These are phyloP conservation scores for Triticum timopheevii DNA, from an alignment of 176 grass and related monocot genomes.

Conservation along the genomic window DNA sequence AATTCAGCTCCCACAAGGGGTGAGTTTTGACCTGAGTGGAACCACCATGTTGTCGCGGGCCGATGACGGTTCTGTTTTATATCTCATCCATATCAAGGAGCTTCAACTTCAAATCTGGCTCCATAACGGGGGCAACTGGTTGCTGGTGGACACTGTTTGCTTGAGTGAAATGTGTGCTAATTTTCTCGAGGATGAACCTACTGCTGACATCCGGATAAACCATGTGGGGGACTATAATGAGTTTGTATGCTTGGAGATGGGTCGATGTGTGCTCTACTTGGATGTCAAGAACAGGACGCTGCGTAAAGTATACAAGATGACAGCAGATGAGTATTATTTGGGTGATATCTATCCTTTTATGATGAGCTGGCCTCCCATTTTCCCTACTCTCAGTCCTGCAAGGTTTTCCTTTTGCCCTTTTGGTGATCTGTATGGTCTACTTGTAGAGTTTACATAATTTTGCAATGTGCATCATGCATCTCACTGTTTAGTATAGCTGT, in stretches of 20 bases:
- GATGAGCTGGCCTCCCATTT: no score
- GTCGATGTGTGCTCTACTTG: neutral
- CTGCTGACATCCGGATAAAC: neutral
- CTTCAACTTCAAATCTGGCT: neutral
- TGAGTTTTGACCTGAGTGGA: neutral
- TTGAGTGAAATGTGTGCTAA: neutral
- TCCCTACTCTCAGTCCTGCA: neutral
- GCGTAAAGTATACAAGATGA: neutral
- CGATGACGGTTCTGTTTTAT: neutral
- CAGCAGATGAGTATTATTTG: neutral
- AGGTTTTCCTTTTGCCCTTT: neutral
- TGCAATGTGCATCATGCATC: neutral
- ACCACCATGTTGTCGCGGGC: neutral
- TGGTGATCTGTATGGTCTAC: neutral
- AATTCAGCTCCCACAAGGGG: neutral
- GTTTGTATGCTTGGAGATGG: neutral
- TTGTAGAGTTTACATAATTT: neutral
- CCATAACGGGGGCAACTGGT: neutral
- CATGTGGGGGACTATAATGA: neutral
- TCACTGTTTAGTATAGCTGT: neutral
- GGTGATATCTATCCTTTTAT: neutral
- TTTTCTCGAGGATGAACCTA: neutral
- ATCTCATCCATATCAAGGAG: neutral
- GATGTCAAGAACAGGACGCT: neutral
- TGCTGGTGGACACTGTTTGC: neutral